A percentile compares a stretch with the other conserved stretches of the same genome.
phyloP scores from a whole-genome alignment of 768 basidiomycete species.

The Lactarius evosmus region DNA sequence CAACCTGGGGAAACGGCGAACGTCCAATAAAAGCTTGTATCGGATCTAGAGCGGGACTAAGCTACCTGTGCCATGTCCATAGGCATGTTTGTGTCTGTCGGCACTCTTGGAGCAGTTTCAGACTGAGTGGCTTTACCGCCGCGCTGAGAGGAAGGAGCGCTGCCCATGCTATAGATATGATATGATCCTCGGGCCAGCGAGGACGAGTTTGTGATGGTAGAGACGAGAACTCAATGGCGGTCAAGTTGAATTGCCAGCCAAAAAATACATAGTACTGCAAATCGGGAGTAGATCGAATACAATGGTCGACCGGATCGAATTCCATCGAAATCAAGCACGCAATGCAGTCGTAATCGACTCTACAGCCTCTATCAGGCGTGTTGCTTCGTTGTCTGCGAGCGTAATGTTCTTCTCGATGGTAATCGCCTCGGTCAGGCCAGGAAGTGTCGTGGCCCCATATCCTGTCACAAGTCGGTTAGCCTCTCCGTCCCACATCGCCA shows the following conservation, averaged over 20 bases:
- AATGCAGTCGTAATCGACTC: conserved; percentile 39
- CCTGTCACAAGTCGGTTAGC: conserved; percentile 40
- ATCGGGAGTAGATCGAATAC: neutral
- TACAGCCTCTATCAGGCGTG: conserved; percentile 53
- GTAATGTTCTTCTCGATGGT: conserved; percentile 62
- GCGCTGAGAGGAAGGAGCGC: conserved; percentile 24
- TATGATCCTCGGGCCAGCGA: conserved; percentile 24
- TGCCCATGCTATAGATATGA: conserved; percentile 15
- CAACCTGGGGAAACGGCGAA: conserved; percentile 13
- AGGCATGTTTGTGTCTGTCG: conserved; percentile 13
- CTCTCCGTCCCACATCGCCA: neutral
- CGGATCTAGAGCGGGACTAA: neutral
- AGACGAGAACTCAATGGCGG: conserved; percentile 2
- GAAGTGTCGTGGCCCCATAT: conserved; percentile 83
- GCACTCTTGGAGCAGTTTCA: conserved; percentile 7
- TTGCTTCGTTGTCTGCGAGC: conserved; percentile 57
- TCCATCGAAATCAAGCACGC: conserved; percentile 20
- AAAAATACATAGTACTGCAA: neutral
- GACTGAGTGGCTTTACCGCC: conserved; percentile 11
- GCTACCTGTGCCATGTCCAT: conserved; percentile 20
- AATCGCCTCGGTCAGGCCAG: conserved; percentile 75
- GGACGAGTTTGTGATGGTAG: conserved; percentile 9
- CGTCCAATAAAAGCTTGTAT: neutral
- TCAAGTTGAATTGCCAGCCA: conserved; percentile 8
- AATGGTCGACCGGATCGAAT: neutral